Conservation (phyloP, 345 rosid genomes). For the Hypericum perforatum region DNA sequence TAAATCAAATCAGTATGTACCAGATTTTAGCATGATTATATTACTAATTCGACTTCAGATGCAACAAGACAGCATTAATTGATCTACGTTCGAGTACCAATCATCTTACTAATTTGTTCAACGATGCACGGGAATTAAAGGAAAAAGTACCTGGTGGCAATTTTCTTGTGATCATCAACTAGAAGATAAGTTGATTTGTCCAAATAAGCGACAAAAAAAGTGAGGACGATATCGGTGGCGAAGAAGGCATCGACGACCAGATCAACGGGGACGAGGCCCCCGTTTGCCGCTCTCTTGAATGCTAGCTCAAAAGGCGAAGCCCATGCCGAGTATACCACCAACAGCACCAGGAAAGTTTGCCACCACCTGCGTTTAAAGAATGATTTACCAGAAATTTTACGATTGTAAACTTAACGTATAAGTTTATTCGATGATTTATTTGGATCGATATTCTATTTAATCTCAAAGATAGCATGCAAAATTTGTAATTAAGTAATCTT, state of each 20-base stretch:
- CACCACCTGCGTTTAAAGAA: conserved; percentile 41
- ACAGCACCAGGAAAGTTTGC: conserved; percentile 61
- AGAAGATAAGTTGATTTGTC: conserved; percentile 68
- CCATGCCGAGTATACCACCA: conserved; percentile 91
- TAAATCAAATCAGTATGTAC: no score
- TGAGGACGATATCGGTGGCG: conserved; percentile 62
- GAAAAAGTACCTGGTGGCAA: conserved; percentile 37
- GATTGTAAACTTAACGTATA: no score
- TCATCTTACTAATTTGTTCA: not conserved
- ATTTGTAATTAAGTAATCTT: no score
- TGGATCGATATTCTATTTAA: no score
- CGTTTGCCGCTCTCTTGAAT: conserved; percentile 45
- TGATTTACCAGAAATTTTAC: no score
- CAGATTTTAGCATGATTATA: no score
- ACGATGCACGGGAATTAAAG: not conserved
- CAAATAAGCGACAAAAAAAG: conserved; percentile 85
- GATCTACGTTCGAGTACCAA: no score
- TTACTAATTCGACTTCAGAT: no score
- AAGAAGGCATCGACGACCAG: conserved; percentile 71
- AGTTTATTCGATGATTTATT: no score
- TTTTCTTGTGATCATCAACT: conserved; percentile 67
- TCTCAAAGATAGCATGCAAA: no score
- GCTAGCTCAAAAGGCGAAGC: conserved; percentile 76
- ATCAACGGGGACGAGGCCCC: conserved; percentile 43
- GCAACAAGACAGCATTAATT: no score